These are phyloP conservation scores for Kodamaea kaohsiungensis DNA, from an alignment of 805 yeast species.

Conservation along the genomic window DNA sequence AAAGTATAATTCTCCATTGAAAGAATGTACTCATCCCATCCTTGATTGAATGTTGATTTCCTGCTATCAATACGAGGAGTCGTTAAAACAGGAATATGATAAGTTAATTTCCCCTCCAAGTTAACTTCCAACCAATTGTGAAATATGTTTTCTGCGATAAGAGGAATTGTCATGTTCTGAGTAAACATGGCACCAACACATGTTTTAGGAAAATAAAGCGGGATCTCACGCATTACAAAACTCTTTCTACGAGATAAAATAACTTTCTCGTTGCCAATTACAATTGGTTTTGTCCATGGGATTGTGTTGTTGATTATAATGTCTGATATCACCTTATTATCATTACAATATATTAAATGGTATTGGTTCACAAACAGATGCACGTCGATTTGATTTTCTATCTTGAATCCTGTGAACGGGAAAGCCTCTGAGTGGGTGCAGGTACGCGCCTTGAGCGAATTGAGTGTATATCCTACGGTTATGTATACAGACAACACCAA, in stretches of 20 bases:
- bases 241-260: conserved; percentile 23
- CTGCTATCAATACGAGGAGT: conserved; percentile 30
- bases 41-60: conserved; percentile 5
- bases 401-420: conserved; percentile 27
- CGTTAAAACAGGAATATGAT: conserved; percentile 31
- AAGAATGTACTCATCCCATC: conserved; percentile 22
- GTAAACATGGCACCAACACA: conserved; percentile 26
- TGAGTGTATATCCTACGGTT: not conserved
- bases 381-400: conserved; percentile 25
- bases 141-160: conserved; percentile 27
- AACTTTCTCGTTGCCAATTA: conserved; percentile 5
- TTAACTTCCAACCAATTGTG: conserved; percentile 30
- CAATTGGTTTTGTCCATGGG: conserved; percentile 24
- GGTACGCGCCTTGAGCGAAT: conserved; percentile 2
- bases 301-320: conserved; percentile 17
- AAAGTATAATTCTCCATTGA: conserved; percentile 21
- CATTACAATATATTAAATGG: conserved; percentile 30
- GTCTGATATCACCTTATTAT: conserved; percentile 27
- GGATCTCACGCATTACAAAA: conserved; percentile 21
- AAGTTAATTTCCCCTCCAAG: conserved; percentile 13
- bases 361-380: conserved; percentile 15
- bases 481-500: not conserved
- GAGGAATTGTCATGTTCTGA: conserved; percentile 16
- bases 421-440: conserved; percentile 9
- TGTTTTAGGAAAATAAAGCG: conserved; percentile 28